Conservation (phyloP, 2,329 filamentous ascomycete species). For the Didymosphaeria variabile region DNA sequence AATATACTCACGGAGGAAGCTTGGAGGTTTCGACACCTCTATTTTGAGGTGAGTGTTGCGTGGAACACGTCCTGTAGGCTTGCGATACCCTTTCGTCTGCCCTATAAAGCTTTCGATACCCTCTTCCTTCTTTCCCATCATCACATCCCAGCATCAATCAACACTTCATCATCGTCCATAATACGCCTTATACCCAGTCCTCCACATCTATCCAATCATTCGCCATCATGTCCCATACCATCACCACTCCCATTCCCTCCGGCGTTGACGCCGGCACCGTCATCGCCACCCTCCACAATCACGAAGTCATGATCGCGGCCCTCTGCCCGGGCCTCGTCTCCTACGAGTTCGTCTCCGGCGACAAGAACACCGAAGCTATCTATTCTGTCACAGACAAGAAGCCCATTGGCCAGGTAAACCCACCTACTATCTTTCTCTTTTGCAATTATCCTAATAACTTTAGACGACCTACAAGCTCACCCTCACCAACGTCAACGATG, state of each 20-base stretch:
- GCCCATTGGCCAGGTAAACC: constrained; percentile 48
- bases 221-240: constrained; percentile 48
- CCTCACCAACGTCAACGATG: constrained; percentile 47
- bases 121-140: not conserved
- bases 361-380: constrained; percentile 38
- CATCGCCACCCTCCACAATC: constrained; percentile 50
- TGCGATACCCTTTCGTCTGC: too few relatives aligned
- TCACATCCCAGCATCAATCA: not conserved
- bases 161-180: constrained; percentile 1
- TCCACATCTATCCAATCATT: constrained; percentile 17
- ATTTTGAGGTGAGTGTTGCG: not conserved
- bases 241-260: constrained; percentile 46
- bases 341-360: constrained; percentile 45
- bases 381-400: constrained; percentile 53
- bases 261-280: constrained; percentile 35
- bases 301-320: constrained; percentile 52
- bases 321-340: constrained; percentile 47
- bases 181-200: not conserved
- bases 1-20: not conserved
- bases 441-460: constrained; percentile 3
- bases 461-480: constrained; percentile 53
- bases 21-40: not conserved
- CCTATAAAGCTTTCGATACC: not conserved
- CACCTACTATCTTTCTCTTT: not conserved
- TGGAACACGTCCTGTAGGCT: not conserved